Conservation (phyloP, 345 rosid genomes). For the Geranium rotundifolium region DNA sequence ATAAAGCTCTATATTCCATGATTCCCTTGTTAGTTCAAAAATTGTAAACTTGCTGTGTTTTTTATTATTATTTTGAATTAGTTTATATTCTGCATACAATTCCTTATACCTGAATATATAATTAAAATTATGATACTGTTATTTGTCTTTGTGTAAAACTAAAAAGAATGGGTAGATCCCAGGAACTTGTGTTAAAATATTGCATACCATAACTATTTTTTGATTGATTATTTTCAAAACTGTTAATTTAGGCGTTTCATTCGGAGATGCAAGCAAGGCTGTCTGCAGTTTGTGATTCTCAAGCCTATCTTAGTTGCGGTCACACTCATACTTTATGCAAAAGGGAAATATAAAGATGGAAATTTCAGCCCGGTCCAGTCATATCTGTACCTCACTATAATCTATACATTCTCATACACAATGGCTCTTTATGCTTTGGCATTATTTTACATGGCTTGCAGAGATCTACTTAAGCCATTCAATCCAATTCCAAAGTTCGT, state of each 20-base stretch:
- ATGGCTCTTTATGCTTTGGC: slow-evolving; percentile 81
- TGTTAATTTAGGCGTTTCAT: slow-evolving; percentile 65
- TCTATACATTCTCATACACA: slow-evolving; percentile 82
- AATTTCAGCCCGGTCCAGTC: slow-evolving; percentile 85
- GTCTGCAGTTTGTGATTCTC: slow-evolving; percentile 91
- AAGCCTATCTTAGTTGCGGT: slow-evolving; percentile 87
- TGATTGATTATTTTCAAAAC: neutral
- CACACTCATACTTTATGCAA: slow-evolving; percentile 82
- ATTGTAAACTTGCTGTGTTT: neutral
- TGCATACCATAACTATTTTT: neutral
- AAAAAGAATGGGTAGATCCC: neutral
- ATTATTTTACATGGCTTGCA: slow-evolving; percentile 91
- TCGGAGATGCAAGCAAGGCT: slow-evolving; percentile 96
- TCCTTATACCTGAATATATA: neutral
- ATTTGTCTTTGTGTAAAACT: too few relatives aligned
- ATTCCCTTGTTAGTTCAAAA: too few relatives aligned
- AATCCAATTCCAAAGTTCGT: slow-evolving; percentile 96
- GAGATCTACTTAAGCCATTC: slow-evolving; percentile 95
- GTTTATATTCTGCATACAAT: neutral
- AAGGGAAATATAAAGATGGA: slow-evolving; percentile 92
- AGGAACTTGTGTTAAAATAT: neutral
- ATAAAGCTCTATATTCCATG: neutral
- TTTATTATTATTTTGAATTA: too few relatives aligned
- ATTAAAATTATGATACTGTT: neutral
- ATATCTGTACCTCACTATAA: slow-evolving; percentile 83